Base-by-base conservation (phyloP, 352 stramenopile species). In the Phytopythium helicoides region DNA sequence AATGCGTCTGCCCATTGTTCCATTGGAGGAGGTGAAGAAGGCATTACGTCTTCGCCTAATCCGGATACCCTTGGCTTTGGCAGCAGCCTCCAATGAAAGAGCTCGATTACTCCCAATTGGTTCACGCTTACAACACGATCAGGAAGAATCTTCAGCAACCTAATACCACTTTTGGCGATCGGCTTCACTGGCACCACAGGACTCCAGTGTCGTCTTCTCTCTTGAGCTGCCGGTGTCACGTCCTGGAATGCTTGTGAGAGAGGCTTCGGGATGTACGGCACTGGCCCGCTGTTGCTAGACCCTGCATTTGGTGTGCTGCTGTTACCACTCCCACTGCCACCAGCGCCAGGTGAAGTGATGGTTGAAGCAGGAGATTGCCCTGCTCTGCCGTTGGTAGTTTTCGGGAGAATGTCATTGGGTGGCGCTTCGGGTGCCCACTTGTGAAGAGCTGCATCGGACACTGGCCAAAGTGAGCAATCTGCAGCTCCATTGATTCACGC, bases 391-490 rank as follows among this genome's bases (percentile, higher is more conserved):
- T 31, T 28, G 47, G 40, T 19, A 11, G 47, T 18, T 28, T 47
- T 25, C 63, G 56, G 12, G 47, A 23, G 47, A 73, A 68, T 8
- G 62, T 57, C 1, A 44, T 36, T n/a, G 62, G 57, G 40, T 73
- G 68, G 21, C 89, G 76, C 19, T 77, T 76, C 3, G 83, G 87
- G 42, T 97, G 91, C 8, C 82, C 68, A 8, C 60, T 75, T 12
- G 56, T 63, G 42, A 98, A 97, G 9, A 98, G 74, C 57, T 99
- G 96, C 79, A 97, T 95, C 1, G 97, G 97, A 38, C 93, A 98
- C 67, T 99, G 97, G 3, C 98, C 98, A 71, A 99, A 99, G 70
- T 99, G 96, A 4, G 94, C 91, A 53, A 99, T 99, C 74, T 99
- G 97, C 34, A 98, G 69, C 70, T 98, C 93, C 66, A 97, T 98